Percentiles rank a stretch among this genome's conserved stretches.
phyloP scores from a whole-genome alignment of 2,329 filamentous ascomycete genomes.

The Aureobasidium pullulans region DNA sequence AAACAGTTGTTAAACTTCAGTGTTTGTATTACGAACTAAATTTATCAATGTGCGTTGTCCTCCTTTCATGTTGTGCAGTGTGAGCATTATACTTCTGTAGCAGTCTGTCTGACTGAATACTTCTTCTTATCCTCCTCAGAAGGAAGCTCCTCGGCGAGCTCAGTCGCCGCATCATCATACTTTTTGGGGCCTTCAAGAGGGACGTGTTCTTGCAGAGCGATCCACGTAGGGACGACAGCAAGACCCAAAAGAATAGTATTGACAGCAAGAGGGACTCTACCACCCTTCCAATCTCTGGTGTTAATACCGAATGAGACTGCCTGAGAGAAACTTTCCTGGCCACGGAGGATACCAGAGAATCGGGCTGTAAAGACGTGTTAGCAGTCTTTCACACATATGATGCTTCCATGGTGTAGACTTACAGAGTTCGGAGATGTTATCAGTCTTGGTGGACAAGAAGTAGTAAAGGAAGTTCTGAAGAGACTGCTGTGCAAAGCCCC shows the following conservation, averaged over 20 bases:
- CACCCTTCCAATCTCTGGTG: constrained; percentile 36
- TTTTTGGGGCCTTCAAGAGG: constrained; percentile 19
- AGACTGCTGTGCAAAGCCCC: constrained; percentile 45
- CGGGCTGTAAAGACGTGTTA: constrained; percentile 15
- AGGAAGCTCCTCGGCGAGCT: background rate
- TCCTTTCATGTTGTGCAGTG: background rate
- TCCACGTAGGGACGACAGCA: constrained; percentile 26
- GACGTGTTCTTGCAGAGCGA: constrained; percentile 25
- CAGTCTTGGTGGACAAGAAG: constrained; percentile 47
- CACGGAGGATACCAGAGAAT: constrained; percentile 36
- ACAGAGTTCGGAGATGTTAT: constrained; percentile 47
- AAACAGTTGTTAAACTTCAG: too few species aligned
- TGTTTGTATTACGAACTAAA: too few species aligned
- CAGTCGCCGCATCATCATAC: background rate
- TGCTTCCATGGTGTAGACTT: constrained; percentile 5
- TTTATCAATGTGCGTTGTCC: too few species aligned
- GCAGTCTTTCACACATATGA: background rate
- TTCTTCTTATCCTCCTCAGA: constrained; percentile 7
- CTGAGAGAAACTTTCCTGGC: constrained; percentile 40
- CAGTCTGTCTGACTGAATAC: constrained; percentile 3
- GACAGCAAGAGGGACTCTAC: constrained; percentile 35
- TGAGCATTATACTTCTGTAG: background rate
- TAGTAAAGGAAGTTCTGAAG: constrained; percentile 53
- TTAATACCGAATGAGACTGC: constrained; percentile 39
- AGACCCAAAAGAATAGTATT: constrained; percentile 28